Base-by-base conservation (phyloP, 805 yeast genomes). In the Maudiozyma serrabonitensis region DNA sequence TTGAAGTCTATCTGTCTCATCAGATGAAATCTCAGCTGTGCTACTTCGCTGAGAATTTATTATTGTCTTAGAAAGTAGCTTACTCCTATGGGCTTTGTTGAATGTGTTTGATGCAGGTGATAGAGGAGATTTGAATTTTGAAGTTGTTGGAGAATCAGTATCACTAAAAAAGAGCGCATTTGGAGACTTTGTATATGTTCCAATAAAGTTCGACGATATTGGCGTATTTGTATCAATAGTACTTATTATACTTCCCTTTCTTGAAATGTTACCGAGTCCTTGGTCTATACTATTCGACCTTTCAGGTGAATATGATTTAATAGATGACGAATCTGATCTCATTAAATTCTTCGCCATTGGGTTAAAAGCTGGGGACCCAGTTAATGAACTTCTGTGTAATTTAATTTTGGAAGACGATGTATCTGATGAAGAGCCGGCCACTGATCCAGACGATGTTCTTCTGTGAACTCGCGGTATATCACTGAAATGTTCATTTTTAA, bases 401-500 rank as follows among this genome's bases (percentile, higher is more conserved):
- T 56, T 54, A 38, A 45, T 40, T 45, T 54, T 64, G 4, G 48
- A 38, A 12, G 48, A 50, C 1, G 61, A 56, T 15, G 50, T 52
- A 21, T 61, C 66, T 4, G 75, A 68, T 0, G 74, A 69, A 6
- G 72, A 65, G 26, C 69, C 66, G 2, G 69, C 63, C 18, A 63
- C 55, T 18, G 73, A 70, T n/a, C 66, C 61, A 28, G 63, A 60
- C 0, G 66, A 62, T 2, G 62, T 50, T 32, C 64, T 53, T 50
- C 71, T 65, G 49, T 69, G 72, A 7, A 38, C 35, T 7, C 54
- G 54, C 3, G 56, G 56, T 21, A 47, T 53, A n/a, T 65, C 69
- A 39, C 65, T 65, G 54, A 82, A 56, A 64, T 87, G 95, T 63
- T 91, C 98, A 31, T 75, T 82, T 60, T 89, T 86, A 61, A 93